These are phyloP conservation scores for Ceratocystis destructans DNA, from an alignment of 2,329 filamentous ascomycete species.

Conservation along the genomic window DNA sequence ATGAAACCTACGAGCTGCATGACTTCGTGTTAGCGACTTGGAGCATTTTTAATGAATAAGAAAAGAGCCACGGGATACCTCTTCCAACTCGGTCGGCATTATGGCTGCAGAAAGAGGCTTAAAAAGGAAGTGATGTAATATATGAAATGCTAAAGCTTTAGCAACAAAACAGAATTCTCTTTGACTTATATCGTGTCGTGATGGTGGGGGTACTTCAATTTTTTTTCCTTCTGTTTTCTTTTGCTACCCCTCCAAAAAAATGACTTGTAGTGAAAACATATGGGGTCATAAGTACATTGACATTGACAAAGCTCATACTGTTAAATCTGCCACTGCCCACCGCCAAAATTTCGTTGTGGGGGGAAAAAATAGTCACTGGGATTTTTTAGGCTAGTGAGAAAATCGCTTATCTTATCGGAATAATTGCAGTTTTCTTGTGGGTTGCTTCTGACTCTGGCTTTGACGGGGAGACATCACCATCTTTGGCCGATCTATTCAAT, in stretches of 20 bases:
- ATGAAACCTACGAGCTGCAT: slow-evolving; percentile 80
- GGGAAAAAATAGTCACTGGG: slow-evolving; percentile 4
- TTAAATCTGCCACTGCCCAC: slow-evolving; percentile 14
- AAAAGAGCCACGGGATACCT: slow-evolving; percentile 35
- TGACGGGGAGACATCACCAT: neutral
- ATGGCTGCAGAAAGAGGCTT: slow-evolving; percentile 21
- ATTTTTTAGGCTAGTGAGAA: slow-evolving; percentile 5
- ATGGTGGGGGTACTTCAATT: slow-evolving; percentile 1
- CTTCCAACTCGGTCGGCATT: slow-evolving; percentile 66
- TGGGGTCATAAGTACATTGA: slow-evolving; percentile 11
- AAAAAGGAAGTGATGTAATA: neutral
- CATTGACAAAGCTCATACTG: neutral
- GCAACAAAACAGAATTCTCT: neutral
- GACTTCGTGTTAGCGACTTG: slow-evolving; percentile 13
- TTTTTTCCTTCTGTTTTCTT: slow-evolving; percentile 7
- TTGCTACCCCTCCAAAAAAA: slow-evolving; percentile 1
- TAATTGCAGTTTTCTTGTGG: slow-evolving; percentile 19
- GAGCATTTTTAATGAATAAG: neutral
- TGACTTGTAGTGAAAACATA: neutral
- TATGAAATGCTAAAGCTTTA: neutral
- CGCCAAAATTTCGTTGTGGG: slow-evolving; percentile 19
- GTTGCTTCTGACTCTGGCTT: slow-evolving; percentile 11
- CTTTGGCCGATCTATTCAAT: too few relatives aligned
- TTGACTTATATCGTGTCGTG: slow-evolving; percentile 7
- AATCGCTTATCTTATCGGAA: slow-evolving; percentile 19